Conservation (phyloP, 495 filamentous ascomycete species). For the Trichoderma asperelloides region DNA sequence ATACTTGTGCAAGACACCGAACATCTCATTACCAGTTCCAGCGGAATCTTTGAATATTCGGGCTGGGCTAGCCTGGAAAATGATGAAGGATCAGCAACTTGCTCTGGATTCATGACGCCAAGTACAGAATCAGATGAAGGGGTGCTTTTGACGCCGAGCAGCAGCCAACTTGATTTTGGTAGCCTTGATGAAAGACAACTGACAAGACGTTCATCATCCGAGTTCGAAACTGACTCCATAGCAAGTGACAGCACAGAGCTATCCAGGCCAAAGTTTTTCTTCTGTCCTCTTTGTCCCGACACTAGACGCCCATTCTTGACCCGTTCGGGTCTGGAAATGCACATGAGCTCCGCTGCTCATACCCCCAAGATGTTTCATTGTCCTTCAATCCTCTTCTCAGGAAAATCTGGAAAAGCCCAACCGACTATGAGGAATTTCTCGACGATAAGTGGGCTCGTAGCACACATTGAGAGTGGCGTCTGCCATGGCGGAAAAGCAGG, state of each 20-base stretch:
- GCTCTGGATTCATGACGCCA: background rate
- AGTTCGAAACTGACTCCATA: background rate
- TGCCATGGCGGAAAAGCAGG: background rate
- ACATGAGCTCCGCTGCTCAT: background rate
- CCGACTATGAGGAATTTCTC: background rate
- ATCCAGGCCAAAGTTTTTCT: background rate
- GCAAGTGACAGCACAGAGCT: background rate
- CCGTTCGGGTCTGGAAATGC: background rate
- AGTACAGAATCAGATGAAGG: background rate
- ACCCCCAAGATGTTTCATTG: background rate
- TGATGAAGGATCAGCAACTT: background rate
- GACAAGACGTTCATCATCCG: background rate
- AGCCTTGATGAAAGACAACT: background rate
- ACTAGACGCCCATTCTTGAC: background rate
- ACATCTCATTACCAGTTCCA: background rate
- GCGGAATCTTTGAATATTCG: background rate
- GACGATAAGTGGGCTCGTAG: background rate
- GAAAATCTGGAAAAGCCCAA: background rate
- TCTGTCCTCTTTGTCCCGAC: background rate
- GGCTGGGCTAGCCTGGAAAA: background rate
- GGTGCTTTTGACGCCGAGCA: background rate
- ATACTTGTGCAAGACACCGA: background rate
- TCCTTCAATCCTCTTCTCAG: background rate
- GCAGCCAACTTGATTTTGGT: background rate
- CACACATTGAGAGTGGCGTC: background rate